These are phyloP conservation scores for Lodderomyces elongisporus DNA, from an alignment of 1,139 yeast species.

Conservation along the genomic window DNA sequence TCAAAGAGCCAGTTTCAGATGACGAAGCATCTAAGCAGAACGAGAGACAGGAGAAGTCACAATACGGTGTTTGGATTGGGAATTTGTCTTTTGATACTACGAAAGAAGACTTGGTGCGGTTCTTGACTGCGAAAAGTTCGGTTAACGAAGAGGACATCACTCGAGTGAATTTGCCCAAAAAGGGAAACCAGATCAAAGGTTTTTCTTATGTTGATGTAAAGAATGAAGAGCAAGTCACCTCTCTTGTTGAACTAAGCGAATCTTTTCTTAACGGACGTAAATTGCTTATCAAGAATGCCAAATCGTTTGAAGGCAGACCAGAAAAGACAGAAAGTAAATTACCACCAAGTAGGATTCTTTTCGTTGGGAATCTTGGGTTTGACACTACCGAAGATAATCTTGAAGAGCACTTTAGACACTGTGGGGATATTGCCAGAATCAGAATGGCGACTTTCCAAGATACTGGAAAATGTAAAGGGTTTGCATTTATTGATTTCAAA, in stretches of 20 bases:
- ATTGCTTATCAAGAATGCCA: constrained; percentile 74
- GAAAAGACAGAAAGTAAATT: constrained; percentile 50
- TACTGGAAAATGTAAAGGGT: constrained; percentile 93
- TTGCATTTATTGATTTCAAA: constrained; percentile 85
- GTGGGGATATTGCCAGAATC: constrained; percentile 75
- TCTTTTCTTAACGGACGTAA: constrained; percentile 74
- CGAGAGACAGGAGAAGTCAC: constrained; percentile 40
- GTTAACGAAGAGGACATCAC: constrained; percentile 47
- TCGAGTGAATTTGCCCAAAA: constrained; percentile 64
- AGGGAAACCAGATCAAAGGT: constrained; percentile 63
- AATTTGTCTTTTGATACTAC: constrained; percentile 83
- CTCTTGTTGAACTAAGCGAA: constrained; percentile 69
- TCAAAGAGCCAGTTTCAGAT: constrained; percentile 20
- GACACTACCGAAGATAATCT: constrained; percentile 84
- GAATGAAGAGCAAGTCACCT: constrained; percentile 55
- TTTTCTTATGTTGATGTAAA: constrained; percentile 87
- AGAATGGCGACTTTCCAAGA: constrained; percentile 98
- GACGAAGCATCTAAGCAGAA: constrained; percentile 36
- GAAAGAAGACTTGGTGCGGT: constrained; percentile 65
- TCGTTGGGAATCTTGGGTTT: constrained; percentile 89
- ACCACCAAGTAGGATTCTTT: constrained; percentile 84
- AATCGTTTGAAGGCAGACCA: constrained; percentile 86
- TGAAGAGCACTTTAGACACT: constrained; percentile 70
- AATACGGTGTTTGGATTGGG: constrained; percentile 90
- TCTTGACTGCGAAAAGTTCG: constrained; percentile 56